Base-by-base conservation (phyloP, 2,329 filamentous ascomycete genomes). In the Coniosporium tulheliwenetii region DNA sequence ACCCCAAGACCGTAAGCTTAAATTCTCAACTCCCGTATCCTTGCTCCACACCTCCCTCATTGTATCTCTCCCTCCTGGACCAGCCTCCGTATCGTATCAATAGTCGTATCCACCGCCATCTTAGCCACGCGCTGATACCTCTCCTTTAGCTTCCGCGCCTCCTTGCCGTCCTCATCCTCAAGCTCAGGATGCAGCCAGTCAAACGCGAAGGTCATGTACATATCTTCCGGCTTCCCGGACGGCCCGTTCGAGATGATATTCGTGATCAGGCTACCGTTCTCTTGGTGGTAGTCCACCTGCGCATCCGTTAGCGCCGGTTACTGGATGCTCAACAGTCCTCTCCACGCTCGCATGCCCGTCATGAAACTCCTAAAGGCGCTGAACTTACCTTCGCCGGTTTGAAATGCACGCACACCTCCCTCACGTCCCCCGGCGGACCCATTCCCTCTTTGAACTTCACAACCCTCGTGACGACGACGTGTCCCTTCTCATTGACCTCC, bases 161-260 rank as follows among this genome's bases (percentile, higher is more conserved):
- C 59, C 10, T 55, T 52, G 30, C 52, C 58, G 1, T 55, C 59
- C 36, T 55, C 54, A n/a, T 15, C 12, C 30, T 55, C 38, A 2
- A 65, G 44, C 36, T 61, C 44, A 1, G 57, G 55, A 37, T 60
- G 46, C 13, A 50, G 47, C 50, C 60, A 62, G 44, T 67, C 61
- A 49, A 69, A 69, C 15, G 57, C 59, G 44, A 66, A 70, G 10
- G 64, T 69, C 59, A 70, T 61, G 31, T 60, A 47, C 39, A 64
- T 47, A 38, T 63, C 61, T 8, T 48, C 44, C 10, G 51, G 52
- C 10, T 47, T 48, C 30, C 58, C 50, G 2, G 48, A 50, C 5
- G 58, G 48, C 1, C 61, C 64, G 40, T 60, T 52, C 1, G 58
- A 62, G 16, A 69, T 50, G 15, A 66, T 60, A 41, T 70, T 69